Percentiles rank a stretch among this genome's conserved stretches.
Evolutionary conservation across 2,329 filamentous ascomycete genomes (phyloP).

Genomic region (Trichoderma lentiforme): DNA sequence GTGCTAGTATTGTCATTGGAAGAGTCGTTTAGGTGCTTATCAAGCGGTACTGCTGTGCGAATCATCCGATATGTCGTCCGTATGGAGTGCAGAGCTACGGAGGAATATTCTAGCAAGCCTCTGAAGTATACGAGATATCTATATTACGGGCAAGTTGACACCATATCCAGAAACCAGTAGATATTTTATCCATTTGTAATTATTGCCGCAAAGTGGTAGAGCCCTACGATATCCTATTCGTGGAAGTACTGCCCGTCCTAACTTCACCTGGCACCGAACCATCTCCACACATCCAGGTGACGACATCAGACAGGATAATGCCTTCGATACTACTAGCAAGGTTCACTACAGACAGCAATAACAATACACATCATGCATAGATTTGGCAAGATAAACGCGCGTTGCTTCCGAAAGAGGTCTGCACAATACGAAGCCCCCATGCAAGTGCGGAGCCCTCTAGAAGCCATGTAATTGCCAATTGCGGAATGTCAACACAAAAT

Average conservation of each 20-base stretch:
- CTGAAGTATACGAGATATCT: background rate
- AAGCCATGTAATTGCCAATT: background rate
- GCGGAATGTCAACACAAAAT: background rate
- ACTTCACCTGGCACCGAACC: background rate
- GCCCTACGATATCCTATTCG: background rate
- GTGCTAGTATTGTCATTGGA: background rate
- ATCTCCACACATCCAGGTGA: background rate
- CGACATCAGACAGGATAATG: background rate
- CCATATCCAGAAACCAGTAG: background rate
- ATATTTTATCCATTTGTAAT: background rate
- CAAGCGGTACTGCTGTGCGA: background rate
- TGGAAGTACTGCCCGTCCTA: background rate
- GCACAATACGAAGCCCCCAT: background rate
- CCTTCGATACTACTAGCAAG: background rate
- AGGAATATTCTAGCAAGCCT: background rate
- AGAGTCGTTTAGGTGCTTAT: background rate
- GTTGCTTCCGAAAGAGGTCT: background rate
- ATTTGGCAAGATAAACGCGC: background rate
- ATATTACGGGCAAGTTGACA: background rate
- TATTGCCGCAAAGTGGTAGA: background rate
- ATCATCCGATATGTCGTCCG: background rate
- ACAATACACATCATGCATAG: background rate
- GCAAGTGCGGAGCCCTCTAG: background rate
- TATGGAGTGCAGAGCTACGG: background rate
- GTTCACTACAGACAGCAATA: background rate